Percentiles rank a stretch among this genome's conserved stretches.
phyloP scores from a whole-genome alignment of 257 asterid species.

The Nicotiana undulata region DNA sequence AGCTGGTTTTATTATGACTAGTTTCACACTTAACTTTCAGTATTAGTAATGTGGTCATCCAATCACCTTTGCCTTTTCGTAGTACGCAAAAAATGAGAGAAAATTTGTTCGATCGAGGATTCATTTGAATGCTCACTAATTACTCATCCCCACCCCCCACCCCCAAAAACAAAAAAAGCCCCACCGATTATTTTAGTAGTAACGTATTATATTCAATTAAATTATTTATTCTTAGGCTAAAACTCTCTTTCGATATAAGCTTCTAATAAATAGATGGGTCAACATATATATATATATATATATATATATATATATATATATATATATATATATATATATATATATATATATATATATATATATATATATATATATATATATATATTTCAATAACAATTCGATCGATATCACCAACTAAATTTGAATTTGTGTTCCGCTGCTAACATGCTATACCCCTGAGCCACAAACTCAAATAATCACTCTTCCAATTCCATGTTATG shows the following conservation, averaged over 20 bases:
- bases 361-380: too few species aligned
- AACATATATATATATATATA: too few species aligned
- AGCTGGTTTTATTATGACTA: background rate
- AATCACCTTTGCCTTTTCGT: background rate
- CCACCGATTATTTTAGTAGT: too few species aligned
- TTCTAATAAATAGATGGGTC: background rate
- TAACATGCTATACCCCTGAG: too few species aligned
- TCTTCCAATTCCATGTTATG: background rate
- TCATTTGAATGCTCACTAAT: background rate
- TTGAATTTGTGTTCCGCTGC: too few species aligned
- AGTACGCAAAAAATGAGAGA: background rate
- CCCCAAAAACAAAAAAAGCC: too few species aligned
- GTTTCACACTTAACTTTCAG: background rate
- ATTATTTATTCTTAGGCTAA: background rate
- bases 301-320: too few species aligned
- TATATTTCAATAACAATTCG: too few species aligned
- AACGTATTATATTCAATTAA: background rate
- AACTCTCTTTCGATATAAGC: background rate
- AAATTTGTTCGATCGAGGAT: background rate
- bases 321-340: too few species aligned
- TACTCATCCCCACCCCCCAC: too few species aligned
- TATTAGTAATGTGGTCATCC: background rate
- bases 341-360: too few species aligned
- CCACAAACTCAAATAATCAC: background rate
- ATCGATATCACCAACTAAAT: too few species aligned